Percentiles rank a stretch among this genome's conserved stretches.
Conservation (phyloP, 371 early-diverging fungal species). For the Capillidium rhysosporum region DNA sequence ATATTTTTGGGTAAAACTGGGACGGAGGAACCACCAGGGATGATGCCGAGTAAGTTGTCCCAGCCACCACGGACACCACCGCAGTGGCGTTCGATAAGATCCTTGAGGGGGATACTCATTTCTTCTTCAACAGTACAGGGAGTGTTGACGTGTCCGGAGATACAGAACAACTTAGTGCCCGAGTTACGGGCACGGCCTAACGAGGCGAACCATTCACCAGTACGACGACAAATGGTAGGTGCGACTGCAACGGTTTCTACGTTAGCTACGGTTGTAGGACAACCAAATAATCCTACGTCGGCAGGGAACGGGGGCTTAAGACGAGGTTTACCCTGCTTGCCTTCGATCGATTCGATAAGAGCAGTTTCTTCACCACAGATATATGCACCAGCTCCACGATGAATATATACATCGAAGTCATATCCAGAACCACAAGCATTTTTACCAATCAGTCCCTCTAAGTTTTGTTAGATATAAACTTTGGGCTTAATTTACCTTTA, state of each 20-base stretch:
- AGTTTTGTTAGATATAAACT: background rate
- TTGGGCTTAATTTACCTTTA: slow-evolving; percentile 16
- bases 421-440: slow-evolving; percentile 92
- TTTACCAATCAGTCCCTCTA: slow-evolving; percentile 86
- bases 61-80: slow-evolving; percentile 97
- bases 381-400: slow-evolving; percentile 95
- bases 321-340: slow-evolving; percentile 95
- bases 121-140: slow-evolving; percentile 96
- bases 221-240: slow-evolving; percentile 84
- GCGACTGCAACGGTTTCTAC: slow-evolving; percentile 97
- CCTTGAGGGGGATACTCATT: slow-evolving; percentile 89
- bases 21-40: slow-evolving; percentile 94
- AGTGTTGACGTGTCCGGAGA: slow-evolving; percentile 92
- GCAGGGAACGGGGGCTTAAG: slow-evolving; percentile 98
- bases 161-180: slow-evolving; percentile 94
- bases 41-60: slow-evolving; percentile 94
- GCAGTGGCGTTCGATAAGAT: slow-evolving; percentile 88
- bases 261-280: slow-evolving; percentile 95
- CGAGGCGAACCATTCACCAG: slow-evolving; percentile 84
- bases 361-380: slow-evolving; percentile 97
- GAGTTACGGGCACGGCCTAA: slow-evolving; percentile 85
- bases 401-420: slow-evolving; percentile 91
- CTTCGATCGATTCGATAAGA: slow-evolving; percentile 92
- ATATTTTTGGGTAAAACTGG: slow-evolving; percentile 75
- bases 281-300: slow-evolving; percentile 93